Evolutionary conservation across 2,329 filamentous ascomycete genomes (phyloP), one percentile per base, ranked within the genome.

Genomic region (Dothidotthia symphoricarpi): DNA sequence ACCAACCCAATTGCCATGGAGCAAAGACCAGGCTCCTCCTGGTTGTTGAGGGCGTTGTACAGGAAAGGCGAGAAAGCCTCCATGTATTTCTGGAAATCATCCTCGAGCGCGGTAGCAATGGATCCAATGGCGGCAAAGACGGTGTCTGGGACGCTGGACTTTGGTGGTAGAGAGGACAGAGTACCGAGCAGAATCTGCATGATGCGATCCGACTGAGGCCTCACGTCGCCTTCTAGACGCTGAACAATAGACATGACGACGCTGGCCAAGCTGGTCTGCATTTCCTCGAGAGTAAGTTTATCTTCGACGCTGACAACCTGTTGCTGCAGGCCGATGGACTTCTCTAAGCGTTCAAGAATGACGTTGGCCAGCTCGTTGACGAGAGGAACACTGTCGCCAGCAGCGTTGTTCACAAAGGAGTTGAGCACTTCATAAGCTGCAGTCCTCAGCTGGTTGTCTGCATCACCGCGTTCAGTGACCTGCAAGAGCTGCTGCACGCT

Each of bases 221-320:
- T 80, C 53, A 98, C 87, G 65, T 97, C 91, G 65, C 84, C 84
- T 69, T 97, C 93, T 16, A 98, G 77, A 41, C 93, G 85, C 67
- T 88, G 84, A 45, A 97, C 84, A 62, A 97, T 95, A 32, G 88
- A 84, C 70, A 96, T 83, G 33, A 97, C 76, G 27, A 97, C 93
- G 36, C 88, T 94, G 67, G 84, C 85, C 60, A 98, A 77, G 67
- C 90, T 96, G 34, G 90, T 96, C 73, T 97, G 93, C 80, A 98
- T 95, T 70, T 98, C 93, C 66, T 97, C 90, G 3, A 98, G 78
- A 4, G 87, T 94, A 51, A 97, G 88, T 69, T 85, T 91, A 70
- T 98, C 93, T 69, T 98, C 93, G 17, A 96, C 87, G 63, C 90
- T 96, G 54, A 97, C 90, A 42, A 97, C 88, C 72, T 98, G 93